A percentile compares a stretch with the other conserved stretches of the same genome.
Conservation (phyloP, 2,329 filamentous ascomycete genomes). For the Akanthomyces muscarius region DNA sequence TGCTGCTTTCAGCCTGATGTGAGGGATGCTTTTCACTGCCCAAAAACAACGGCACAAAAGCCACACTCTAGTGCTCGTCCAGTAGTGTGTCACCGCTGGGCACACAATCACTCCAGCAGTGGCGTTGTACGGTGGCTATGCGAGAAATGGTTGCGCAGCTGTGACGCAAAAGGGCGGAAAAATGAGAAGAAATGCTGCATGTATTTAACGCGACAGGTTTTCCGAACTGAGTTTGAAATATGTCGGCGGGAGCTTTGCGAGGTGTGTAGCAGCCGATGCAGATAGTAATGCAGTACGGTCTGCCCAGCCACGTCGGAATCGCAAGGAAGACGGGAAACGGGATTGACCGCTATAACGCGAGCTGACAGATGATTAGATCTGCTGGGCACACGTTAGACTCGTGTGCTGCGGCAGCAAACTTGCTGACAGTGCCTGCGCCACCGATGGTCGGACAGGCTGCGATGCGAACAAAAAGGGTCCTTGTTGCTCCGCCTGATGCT, state of each 20-base stretch:
- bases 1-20: constrained; percentile 11
- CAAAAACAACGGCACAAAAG: constrained; percentile 5
- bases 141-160: constrained; percentile 7
- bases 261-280: neutral
- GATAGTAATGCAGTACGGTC: neutral
- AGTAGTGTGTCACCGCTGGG: constrained; percentile 9
- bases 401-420: constrained; percentile 1
- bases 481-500: neutral
- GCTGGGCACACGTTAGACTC: neutral
- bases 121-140: constrained; percentile 15
- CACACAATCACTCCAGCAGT: constrained; percentile 1
- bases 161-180: neutral
- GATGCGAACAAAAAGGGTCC: constrained; percentile 1
- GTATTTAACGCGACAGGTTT: neutral
- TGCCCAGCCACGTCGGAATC: neutral
- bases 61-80: neutral
- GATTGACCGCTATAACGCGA: neutral
- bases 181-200: neutral
- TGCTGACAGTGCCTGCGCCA: constrained; percentile 5
- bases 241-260: neutral
- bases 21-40: neutral
- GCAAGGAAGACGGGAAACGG: neutral
- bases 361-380: constrained; percentile 5
- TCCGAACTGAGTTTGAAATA: neutral
- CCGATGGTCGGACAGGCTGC: neutral